These are phyloP conservation scores for Hibiscus mutabilis DNA, from an alignment of 345 rosid species.

Conservation along the genomic window DNA sequence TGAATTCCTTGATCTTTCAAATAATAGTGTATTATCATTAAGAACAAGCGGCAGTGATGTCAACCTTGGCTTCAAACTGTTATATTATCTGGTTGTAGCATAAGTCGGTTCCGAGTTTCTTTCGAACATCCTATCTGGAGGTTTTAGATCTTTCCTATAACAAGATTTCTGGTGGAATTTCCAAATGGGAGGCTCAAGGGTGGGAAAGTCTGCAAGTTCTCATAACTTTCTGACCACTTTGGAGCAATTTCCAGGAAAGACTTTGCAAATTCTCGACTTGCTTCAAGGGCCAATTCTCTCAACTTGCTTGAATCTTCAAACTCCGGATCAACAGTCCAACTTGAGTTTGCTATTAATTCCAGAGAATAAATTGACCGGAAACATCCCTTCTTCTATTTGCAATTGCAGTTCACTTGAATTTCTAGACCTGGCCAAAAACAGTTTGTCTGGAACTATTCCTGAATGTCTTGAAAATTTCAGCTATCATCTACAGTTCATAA, in stretches of 20 bases:
- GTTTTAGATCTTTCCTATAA: background rate
- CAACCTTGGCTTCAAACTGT: background rate
- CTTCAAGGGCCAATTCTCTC: background rate
- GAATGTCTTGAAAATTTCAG: background rate
- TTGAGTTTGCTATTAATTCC: background rate
- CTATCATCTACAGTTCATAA: fast-evolving
- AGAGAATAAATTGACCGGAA: background rate
- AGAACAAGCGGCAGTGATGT: too few relatives aligned
- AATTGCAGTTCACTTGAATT: background rate
- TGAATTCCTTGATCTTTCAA: too few relatives aligned
- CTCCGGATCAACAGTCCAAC: fast-evolving
- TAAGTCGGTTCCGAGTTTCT: background rate
- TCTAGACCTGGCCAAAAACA: background rate
- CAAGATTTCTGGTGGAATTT: too few relatives aligned
- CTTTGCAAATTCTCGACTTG: background rate
- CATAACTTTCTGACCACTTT: background rate
- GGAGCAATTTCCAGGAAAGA: background rate
- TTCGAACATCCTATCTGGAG: too few relatives aligned
- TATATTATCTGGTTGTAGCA: background rate
- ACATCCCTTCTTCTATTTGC: background rate
- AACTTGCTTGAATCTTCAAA: background rate
- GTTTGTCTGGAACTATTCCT: background rate
- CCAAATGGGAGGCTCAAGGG: too few relatives aligned
- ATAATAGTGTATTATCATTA: too few relatives aligned
- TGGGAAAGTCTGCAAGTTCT: too few relatives aligned